These are phyloP conservation scores for Aspergillus fumigatus DNA, from an alignment of 2,329 filamentous ascomycete genomes.

Conservation along the genomic window DNA sequence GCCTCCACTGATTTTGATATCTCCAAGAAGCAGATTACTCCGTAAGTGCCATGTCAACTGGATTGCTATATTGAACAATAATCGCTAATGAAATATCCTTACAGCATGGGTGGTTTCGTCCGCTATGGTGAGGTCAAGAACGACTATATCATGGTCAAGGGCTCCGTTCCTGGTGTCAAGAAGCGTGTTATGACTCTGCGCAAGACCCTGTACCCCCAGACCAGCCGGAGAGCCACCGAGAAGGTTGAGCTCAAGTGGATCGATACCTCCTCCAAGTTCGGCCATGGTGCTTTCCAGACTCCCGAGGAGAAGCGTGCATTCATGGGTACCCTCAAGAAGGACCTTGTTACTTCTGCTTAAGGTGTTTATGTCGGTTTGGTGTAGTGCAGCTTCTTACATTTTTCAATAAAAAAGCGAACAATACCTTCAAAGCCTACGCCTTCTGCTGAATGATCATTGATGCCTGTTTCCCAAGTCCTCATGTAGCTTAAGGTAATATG, in stretches of 20 bases:
- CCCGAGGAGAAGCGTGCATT: slow-evolving; percentile 95
- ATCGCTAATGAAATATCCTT: slow-evolving; percentile 29
- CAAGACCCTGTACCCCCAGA: slow-evolving; percentile 98
- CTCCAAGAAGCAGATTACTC: slow-evolving; percentile 99
- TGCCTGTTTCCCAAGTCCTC: neutral
- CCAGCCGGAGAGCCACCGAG: slow-evolving; percentile 90
- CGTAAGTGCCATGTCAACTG: slow-evolving; percentile 62
- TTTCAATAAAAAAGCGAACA: slow-evolving; percentile 40
- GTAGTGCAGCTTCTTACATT: slow-evolving; percentile 36
- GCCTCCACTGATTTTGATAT: slow-evolving; percentile 93
- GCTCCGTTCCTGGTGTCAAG: slow-evolving; percentile 95
- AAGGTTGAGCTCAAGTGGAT: slow-evolving; percentile 99
- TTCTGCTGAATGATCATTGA: slow-evolving; percentile 1
- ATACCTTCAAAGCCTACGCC: slow-evolving; percentile 27
- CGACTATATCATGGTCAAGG: slow-evolving; percentile 98
- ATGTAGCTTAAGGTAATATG: neutral
- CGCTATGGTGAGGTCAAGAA: slow-evolving; percentile 99
- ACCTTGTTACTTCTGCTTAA: slow-evolving; percentile 59
- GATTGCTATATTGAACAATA: neutral
- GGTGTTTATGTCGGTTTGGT: slow-evolving; percentile 36
- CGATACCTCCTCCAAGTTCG: slow-evolving; percentile 99
- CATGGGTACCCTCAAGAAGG: slow-evolving; percentile 99
- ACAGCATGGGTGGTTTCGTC: slow-evolving; percentile 96
- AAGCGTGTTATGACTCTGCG: slow-evolving; percentile 98
- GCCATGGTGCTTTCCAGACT: slow-evolving; percentile 99